phyloP scores from a whole-genome alignment of 306 rosid genomes.

The Crataegus laevigata region DNA sequence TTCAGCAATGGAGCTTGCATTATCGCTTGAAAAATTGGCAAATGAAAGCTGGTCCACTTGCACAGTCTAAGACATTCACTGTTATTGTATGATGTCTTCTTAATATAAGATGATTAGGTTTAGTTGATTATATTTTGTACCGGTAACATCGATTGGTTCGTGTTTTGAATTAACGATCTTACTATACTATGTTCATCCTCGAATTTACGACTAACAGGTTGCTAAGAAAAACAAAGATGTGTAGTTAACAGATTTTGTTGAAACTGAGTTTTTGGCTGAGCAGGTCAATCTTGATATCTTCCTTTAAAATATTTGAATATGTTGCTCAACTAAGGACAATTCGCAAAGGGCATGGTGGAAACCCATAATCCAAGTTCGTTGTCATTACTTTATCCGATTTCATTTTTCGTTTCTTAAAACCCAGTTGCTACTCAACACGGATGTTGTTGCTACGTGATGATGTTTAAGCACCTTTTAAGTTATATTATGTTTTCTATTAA shows the following conservation, averaged over 20 bases:
- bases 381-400: no score
- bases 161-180: background rate
- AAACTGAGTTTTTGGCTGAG: conserved; percentile 58
- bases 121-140: conserved; percentile 29
- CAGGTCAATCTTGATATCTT: conserved; percentile 44
- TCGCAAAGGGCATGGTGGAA: no score
- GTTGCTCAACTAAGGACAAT: conserved; percentile 91
- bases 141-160: background rate
- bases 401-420: no score
- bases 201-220: conserved; percentile 35
- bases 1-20: conserved; percentile 88
- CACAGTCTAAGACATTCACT: conserved; percentile 30
- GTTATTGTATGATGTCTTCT: conserved; percentile 15
- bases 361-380: no score
- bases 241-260: conserved; percentile 66
- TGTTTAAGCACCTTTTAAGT: no score
- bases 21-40: conserved; percentile 80
- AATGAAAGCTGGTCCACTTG: conserved; percentile 38
- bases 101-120: conserved; percentile 15
- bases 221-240: conserved; percentile 59
- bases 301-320: conserved; percentile 55
- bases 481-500: no score
- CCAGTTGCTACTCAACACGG: no score
- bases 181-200: background rate
- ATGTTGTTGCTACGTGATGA: no score